Percentiles rank a stretch among this genome's conserved stretches.
Conservation (phyloP, 2,329 filamentous ascomycete genomes). For the Ophiostoma himal-ulmi region DNA sequence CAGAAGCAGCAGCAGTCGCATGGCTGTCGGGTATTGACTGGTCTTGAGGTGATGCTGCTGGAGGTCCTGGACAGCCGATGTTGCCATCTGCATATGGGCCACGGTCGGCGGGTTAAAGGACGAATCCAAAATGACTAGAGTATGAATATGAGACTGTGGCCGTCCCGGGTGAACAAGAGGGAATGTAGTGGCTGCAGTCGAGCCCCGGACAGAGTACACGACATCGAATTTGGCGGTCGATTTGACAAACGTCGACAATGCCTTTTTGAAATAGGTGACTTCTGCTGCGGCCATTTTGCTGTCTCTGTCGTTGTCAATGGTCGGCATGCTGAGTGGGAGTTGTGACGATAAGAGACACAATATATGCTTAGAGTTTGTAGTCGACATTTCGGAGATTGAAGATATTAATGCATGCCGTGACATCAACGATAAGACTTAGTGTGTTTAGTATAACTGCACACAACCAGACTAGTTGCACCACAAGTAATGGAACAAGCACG, state of each 20-base stretch:
- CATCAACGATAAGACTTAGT: not conserved
- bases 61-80: slow-evolving; percentile 38
- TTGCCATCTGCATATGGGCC: slow-evolving; percentile 54
- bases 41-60: slow-evolving; percentile 13
- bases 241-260: slow-evolving; percentile 41
- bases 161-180: slow-evolving; percentile 12
- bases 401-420: not conserved
- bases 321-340: not conserved
- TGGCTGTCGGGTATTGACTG: slow-evolving; percentile 17
- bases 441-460: not conserved
- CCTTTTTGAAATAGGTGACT: slow-evolving; percentile 40
- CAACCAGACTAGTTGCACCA: not conserved
- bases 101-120: slow-evolving; percentile 63
- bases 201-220: slow-evolving; percentile 32
- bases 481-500: not conserved
- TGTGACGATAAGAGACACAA: not conserved
- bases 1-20: slow-evolving; percentile 53
- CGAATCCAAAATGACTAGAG: slow-evolving; percentile 57
- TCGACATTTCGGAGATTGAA: not conserved
- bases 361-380: not conserved
- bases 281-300: slow-evolving; percentile 15
- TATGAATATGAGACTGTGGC: slow-evolving; percentile 14
- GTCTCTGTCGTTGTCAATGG: not conserved
- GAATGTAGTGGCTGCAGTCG: slow-evolving; percentile 30
- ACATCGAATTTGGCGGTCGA: slow-evolving; percentile 42